These are phyloP conservation scores for Aegilops umbellulata DNA, from an alignment of 176 grass and related monocot species.

Conservation along the genomic window DNA sequence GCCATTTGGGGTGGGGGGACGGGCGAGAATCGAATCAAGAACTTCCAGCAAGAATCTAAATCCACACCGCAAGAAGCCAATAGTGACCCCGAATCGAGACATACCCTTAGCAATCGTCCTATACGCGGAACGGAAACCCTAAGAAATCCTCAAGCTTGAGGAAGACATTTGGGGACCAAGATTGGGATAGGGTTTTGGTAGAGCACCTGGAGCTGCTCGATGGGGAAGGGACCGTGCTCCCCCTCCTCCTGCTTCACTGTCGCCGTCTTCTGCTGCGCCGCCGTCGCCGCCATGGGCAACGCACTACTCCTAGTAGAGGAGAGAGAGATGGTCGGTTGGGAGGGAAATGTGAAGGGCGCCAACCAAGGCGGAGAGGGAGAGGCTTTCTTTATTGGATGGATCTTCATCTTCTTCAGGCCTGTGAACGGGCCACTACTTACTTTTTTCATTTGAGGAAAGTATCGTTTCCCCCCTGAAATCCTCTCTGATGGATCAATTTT, in stretches of 20 bases:
- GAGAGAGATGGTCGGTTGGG: background rate
- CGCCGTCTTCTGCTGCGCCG: conserved; percentile 54
- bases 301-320: too few relatives aligned
- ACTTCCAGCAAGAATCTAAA: background rate
- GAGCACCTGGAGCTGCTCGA: conserved; percentile 77
- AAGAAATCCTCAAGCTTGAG: conserved; percentile 24
- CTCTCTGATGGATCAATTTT: too few relatives aligned
- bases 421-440: background rate
- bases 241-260: conserved; percentile 56
- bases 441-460: too few relatives aligned
- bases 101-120: background rate
- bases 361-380: background rate
- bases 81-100: background rate
- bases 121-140: background rate
- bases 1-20: background rate
- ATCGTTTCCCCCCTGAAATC: too few relatives aligned
- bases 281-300: conserved; percentile 37
- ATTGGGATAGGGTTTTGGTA: conserved; percentile 37
- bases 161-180: background rate
- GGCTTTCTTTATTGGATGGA: background rate
- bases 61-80: background rate
- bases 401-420: background rate
- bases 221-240: conserved; percentile 80
- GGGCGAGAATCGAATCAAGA: conserved; percentile 12
- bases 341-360: background rate